These are phyloP conservation scores for Tephrocybe sp. DNA, from an alignment of 768 basidiomycete species.

Conservation along the genomic window DNA sequence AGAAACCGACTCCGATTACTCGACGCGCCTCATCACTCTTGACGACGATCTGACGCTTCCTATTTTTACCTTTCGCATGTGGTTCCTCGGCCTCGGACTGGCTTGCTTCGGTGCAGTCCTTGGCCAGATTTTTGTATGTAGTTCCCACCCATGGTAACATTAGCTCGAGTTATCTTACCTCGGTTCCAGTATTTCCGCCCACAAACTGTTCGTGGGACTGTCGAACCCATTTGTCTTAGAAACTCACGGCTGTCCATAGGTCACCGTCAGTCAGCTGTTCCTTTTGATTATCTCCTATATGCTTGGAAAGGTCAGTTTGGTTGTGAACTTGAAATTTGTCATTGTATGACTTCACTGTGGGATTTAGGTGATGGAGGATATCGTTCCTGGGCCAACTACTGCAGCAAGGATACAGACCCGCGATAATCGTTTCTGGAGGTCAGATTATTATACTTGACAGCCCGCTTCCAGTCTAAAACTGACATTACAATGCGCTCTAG, in stretches of 20 bases:
- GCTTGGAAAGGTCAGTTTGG: too few relatives aligned
- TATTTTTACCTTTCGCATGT: constrained; percentile 54
- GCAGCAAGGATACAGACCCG: constrained; percentile 25
- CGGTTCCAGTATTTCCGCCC: constrained; percentile 44
- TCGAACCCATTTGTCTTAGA: too few relatives aligned
- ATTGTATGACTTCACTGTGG: too few relatives aligned
- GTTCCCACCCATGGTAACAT: too few relatives aligned
- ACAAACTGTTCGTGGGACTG: too few relatives aligned
- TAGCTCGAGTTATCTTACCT: too few relatives aligned
- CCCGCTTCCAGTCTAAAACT: too few relatives aligned
- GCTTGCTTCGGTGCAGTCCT: constrained; percentile 56
- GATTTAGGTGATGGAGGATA: constrained; percentile 40
- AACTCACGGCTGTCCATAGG: too few relatives aligned
- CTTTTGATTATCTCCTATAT: constrained; percentile 53
- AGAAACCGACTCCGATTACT: constrained; percentile 46
- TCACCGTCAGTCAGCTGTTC: constrained; percentile 47
- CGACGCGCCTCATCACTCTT: constrained; percentile 48
- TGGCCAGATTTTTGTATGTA: constrained; percentile 47
- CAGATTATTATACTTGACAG: too few relatives aligned
- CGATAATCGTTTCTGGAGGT: constrained; percentile 44
- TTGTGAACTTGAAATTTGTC: too few relatives aligned
- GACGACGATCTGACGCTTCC: constrained; percentile 53
- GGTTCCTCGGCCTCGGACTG: constrained; percentile 54
- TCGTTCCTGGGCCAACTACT: constrained; percentile 34
- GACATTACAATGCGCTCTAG: too few relatives aligned